Evolutionary conservation across 108 stramenopile species (phyloP), one percentile per base, ranked within the genome.

Genomic region (Cylindrotheca closterium): DNA sequence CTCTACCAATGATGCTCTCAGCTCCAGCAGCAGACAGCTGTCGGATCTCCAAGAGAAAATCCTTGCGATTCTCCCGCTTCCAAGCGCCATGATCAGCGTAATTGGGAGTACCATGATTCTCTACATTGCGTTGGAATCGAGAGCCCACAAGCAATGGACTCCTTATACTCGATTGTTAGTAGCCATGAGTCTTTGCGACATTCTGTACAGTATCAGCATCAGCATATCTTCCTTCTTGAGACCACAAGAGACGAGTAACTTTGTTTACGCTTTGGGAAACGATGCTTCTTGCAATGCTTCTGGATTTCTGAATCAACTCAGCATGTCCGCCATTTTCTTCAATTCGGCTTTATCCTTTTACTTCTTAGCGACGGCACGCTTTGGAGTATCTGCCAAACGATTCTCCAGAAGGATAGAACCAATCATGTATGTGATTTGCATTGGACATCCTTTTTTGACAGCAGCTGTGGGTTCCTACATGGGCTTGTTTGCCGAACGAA

Each of bases 91-190:
- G 5, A 19, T 60, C 2, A 47, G 45, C 42, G 45, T 46, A 1
- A 12, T 59, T 49, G 67, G 67, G 2, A 56, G 55, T 0, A 51
- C 29, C 8, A 12, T 23, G 1, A 59, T 68, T 30, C 17, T 58
- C 30, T 68, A 59, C 30, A 68, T 68, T 28, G 56, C 56, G 24
- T 22, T 54, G 12, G 15, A n/a, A 8, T 54, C 55, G 34, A 26
- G 51, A n/a, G 51, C 22, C 22, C 23, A 21, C 7, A 70, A 62
- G 47, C 60, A 55, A 21, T 22, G 18, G 19, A 26, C 25, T 30
- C 55, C 58, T 2, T 70, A 76, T 59, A 60, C 69, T 54, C 75
- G 75, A 28, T 32, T 76, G 23, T 42, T 76, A 30, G 29, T 76
- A 17, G 62, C 18, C 17, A 57, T 70, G 63, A 63, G 61, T 17